Evolutionary conservation across 495 filamentous ascomycete species (phyloP).

Genomic region (Penicillium manginii): DNA sequence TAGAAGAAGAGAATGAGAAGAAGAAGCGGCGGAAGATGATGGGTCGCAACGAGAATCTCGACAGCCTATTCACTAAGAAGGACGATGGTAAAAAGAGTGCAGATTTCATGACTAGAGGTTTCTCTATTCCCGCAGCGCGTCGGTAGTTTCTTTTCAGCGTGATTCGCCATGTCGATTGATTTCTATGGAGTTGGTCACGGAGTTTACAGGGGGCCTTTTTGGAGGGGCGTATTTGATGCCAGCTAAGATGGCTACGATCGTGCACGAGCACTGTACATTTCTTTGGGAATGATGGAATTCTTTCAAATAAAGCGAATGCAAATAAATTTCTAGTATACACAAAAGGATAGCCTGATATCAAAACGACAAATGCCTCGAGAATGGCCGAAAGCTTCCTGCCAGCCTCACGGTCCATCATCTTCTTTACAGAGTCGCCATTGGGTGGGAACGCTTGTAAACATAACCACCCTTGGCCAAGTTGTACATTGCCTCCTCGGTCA

Average conservation of each 20-base stretch:
- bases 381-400: neutral
- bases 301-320: slow-evolving; percentile 21
- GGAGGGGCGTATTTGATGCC: slow-evolving; percentile 5
- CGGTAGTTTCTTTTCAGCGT: slow-evolving; percentile 26
- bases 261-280: slow-evolving; percentile 31
- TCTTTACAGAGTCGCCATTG: slow-evolving; percentile 11
- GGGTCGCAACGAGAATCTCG: slow-evolving; percentile 66
- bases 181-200: slow-evolving; percentile 8
- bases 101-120: slow-evolving; percentile 83
- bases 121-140: slow-evolving; percentile 57
- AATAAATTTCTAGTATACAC: slow-evolving; percentile 33
- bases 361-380: slow-evolving; percentile 11
- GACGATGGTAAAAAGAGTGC: slow-evolving; percentile 54
- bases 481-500: neutral
- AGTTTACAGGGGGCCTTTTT: slow-evolving; percentile 6
- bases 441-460: neutral
- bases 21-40: slow-evolving; percentile 78
- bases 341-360: slow-evolving; percentile 22
- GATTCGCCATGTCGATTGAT: neutral
- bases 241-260: slow-evolving; percentile 2
- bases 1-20: slow-evolving; percentile 80
- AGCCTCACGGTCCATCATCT: neutral
- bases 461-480: neutral
- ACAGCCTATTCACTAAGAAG: slow-evolving; percentile 68
- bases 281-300: slow-evolving; percentile 1